These are phyloP conservation scores for Pythium periplocum DNA, from an alignment of 352 stramenopile genomes.

Conservation along the genomic window DNA sequence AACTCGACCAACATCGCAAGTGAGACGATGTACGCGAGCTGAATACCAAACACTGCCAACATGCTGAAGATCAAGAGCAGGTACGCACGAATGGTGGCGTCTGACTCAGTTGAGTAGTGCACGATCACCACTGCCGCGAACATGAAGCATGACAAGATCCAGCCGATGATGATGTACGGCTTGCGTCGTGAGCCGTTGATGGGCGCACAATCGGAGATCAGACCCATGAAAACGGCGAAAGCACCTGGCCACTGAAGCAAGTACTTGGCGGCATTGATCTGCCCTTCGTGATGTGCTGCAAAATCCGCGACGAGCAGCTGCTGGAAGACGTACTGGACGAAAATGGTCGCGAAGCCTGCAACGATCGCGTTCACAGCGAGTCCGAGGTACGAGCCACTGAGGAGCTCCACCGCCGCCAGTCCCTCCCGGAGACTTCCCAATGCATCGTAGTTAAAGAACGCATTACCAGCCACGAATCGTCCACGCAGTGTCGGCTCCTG, in stretches of 20 bases:
- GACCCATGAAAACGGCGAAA: conserved; percentile 79
- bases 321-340: conserved; percentile 31
- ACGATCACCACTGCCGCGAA: conserved; percentile 13
- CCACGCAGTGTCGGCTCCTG: too few relatives aligned
- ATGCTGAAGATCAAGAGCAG: conserved; percentile 9
- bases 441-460: too few relatives aligned
- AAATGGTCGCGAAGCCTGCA: conserved; percentile 21
- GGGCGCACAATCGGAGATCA: conserved; percentile 79
- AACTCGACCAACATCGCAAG: conserved; percentile 23
- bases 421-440: conserved; percentile 35
- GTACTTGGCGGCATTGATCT: conserved; percentile 25
- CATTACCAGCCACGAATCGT: too few relatives aligned
- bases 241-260: conserved; percentile 63
- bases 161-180: conserved; percentile 83
- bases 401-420: conserved; percentile 25
- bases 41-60: conserved; percentile 1
- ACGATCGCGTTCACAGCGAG: conserved; percentile 32
- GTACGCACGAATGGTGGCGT: conserved; percentile 2
- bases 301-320: conserved; percentile 38
- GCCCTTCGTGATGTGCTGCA: conserved; percentile 24
- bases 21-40: conserved; percentile 16
- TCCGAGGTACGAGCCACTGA: conserved; percentile 26
- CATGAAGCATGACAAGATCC: conserved; percentile 27
- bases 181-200: conserved; percentile 81
- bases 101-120: conserved; percentile 3